Conservation (phyloP, 768 basidiomycete genomes). For the Psilocybe sp. region DNA sequence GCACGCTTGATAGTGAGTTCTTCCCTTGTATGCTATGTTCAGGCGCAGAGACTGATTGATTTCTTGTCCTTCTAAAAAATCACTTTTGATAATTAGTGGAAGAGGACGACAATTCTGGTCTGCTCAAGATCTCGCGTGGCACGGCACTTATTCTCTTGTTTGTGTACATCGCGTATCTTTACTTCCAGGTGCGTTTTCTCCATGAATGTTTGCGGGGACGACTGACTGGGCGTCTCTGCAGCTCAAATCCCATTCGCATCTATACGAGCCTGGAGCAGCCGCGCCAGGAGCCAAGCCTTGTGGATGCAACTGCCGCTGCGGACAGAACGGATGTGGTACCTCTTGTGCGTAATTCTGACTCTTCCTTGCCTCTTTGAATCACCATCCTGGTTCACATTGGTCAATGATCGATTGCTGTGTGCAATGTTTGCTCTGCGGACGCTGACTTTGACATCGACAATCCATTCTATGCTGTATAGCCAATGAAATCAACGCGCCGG, state of each 20-base stretch:
- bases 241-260: constrained; percentile 68
- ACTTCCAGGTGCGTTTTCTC: constrained; percentile 59
- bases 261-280: constrained; percentile 53
- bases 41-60: no score
- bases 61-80: no score
- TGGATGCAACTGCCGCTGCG: constrained; percentile 6
- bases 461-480: no score
- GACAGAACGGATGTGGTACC: constrained; percentile 6
- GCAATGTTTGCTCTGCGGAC: no score
- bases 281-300: neutral
- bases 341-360: neutral
- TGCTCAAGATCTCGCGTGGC: constrained; percentile 76
- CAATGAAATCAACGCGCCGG: neutral
- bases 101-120: constrained; percentile 37
- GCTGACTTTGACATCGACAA: no score
- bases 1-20: constrained; percentile 26
- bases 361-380: no score
- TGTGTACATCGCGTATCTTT: constrained; percentile 73
- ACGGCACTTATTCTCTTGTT: constrained; percentile 73
- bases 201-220: neutral
- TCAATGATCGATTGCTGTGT: no score
- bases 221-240: constrained; percentile 23
- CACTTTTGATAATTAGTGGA: constrained; percentile 17
- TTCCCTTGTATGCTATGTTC: constrained; percentile 6
- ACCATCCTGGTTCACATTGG: no score